Base-by-base conservation (phyloP, 371 early-diverging fungal genomes). In the Neoconidiobolus thromboides region DNA sequence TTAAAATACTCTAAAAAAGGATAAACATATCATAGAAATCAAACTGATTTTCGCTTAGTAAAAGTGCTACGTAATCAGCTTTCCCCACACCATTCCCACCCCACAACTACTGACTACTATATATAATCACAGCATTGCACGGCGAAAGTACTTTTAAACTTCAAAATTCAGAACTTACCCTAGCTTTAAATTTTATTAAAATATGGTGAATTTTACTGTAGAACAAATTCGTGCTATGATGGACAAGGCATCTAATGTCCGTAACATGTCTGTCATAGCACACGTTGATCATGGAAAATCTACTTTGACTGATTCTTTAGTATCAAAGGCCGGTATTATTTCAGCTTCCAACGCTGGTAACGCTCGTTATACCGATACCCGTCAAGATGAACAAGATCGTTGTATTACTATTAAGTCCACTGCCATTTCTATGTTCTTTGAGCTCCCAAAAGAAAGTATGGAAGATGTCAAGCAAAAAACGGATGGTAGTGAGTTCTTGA, bases 221-320 rank as follows among this genome's bases (percentile, higher is more conserved):
- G 75, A 76, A 64, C 77, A 81, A 67, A 79, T 79, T 72, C 79
- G 79, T 70, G 78, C 68, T 59, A 76, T 81, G 69, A 73, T 73
- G 73, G 71, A 73, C 68, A 66, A 75, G 69, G 82, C 78, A 62
- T 70, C 78, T 72, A 99, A 99, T 79, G 90, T 99, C 68, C 94
- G 99, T 79, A 99, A 99, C 88, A 99, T 99, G 91, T 96, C 98
- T 69, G 99, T 99, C 67, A 99, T 99, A 83, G 99, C 99, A 72
- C 97, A 95, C 86, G 94, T 96, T 76, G 95, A 94, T 78, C 94
- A 93, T 81, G 93, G 93, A 67, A 93, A 93, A 76, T 91, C 92
- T 68, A 96, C 97, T 61, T 74, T 96, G 64, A 89, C 94, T 61
- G 99, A 99, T 77, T 96, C 96, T 51, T 82, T 99, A 50, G 93